Evolutionary conservation across 2,329 filamentous ascomycete genomes (phyloP).

Genomic region (Venturia pyrina): DNA sequence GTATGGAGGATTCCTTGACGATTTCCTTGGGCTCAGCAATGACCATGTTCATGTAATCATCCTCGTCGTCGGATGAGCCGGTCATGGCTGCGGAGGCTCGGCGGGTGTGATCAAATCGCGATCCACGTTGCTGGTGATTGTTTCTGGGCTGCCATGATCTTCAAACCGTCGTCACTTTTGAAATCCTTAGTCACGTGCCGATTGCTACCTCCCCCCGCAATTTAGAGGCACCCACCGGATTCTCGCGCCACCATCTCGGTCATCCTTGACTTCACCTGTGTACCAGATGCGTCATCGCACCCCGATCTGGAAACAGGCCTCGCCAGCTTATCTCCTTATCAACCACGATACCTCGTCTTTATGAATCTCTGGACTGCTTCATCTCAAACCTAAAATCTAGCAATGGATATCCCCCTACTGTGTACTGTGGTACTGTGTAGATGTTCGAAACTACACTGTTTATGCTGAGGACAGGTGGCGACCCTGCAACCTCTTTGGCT

Average conservation of each 20-base stretch:
- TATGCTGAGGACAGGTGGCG: background rate
- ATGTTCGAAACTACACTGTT: too few relatives aligned
- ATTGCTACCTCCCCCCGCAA: background rate
- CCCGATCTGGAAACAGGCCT: background rate
- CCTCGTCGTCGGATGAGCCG: slow-evolving; percentile 55
- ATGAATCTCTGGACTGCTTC: background rate
- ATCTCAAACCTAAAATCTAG: background rate
- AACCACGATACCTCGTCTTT: background rate
- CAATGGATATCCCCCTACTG: background rate
- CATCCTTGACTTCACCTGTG: too few relatives aligned
- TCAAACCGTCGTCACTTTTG: background rate
- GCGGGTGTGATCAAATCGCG: background rate
- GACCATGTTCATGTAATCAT: slow-evolving; percentile 97
- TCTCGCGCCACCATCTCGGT: background rate
- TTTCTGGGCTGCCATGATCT: background rate
- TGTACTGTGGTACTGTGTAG: too few relatives aligned
- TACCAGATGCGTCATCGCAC: background rate
- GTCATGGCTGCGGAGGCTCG: background rate
- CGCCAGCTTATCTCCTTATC: background rate
- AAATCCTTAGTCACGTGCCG: background rate
- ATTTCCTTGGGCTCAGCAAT: slow-evolving; percentile 55
- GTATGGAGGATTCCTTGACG: slow-evolving; percentile 51
- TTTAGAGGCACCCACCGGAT: background rate
- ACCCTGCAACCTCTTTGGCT: background rate
- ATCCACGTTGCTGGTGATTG: background rate